A percentile compares a stretch with the other conserved stretches of the same genome.
Evolutionary conservation across 352 stramenopile genomes (phyloP).

Genomic region (Plasmopara viticola): DNA sequence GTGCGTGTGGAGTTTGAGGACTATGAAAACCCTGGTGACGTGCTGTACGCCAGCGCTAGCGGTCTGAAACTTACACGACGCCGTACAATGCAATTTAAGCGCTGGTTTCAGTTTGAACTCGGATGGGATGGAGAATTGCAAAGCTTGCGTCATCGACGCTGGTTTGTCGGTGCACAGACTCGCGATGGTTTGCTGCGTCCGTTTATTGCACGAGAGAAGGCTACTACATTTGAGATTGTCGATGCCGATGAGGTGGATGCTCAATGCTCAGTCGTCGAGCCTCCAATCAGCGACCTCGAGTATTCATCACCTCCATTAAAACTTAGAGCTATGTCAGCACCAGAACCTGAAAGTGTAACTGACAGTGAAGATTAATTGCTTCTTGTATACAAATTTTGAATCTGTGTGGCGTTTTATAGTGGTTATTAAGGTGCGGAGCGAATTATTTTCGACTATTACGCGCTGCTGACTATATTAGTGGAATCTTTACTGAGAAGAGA

Average conservation of each 20-base stretch:
- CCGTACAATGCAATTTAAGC: conserved; percentile 49
- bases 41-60: conserved; percentile 46
- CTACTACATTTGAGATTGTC: conserved; percentile 49
- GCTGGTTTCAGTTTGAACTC: conserved; percentile 60
- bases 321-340: conserved; percentile 12
- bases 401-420: background rate
- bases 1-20: conserved; percentile 47
- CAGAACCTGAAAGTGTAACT: conserved; percentile 10
- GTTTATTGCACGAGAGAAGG: conserved; percentile 53
- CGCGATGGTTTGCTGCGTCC: conserved; percentile 57
- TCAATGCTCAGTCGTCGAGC: conserved; percentile 27
- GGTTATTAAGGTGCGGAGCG: no score
- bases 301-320: conserved; percentile 5
- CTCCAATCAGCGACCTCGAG: conserved; percentile 14
- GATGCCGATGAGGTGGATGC: conserved; percentile 52
- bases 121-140: conserved; percentile 67
- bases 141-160: conserved; percentile 53
- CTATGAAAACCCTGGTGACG: conserved; percentile 29
- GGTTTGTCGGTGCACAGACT: conserved; percentile 63
- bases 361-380: conserved; percentile 6
- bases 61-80: conserved; percentile 41
- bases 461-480: no score
- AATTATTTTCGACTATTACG: no score
- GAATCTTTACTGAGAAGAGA: no score
- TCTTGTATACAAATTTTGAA: background rate